A percentile compares a stretch with the other conserved stretches of the same genome.
These are phyloP conservation scores for Xylaria sp. DNA, from an alignment of 495 filamentous ascomycete species.

Conservation along the genomic window DNA sequence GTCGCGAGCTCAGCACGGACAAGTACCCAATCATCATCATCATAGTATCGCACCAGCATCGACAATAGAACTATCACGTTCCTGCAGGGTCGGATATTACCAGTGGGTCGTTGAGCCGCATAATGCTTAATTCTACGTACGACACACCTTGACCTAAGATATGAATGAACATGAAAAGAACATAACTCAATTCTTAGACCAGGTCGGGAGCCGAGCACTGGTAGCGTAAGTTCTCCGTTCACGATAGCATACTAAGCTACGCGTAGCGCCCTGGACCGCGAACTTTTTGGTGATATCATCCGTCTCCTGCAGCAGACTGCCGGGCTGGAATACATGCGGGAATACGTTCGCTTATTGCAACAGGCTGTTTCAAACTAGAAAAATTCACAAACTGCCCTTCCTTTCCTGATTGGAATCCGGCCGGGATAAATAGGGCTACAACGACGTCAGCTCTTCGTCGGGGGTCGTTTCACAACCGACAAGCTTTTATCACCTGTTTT, in stretches of 20 bases:
- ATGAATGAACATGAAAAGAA: not conserved
- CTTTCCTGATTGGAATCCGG: not conserved
- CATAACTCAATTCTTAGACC: not conserved
- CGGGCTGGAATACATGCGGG: not conserved
- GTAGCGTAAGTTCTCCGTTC: not conserved
- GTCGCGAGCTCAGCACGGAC: no score
- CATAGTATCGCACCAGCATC: no score
- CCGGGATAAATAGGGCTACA: not conserved
- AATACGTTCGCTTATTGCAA: not conserved
- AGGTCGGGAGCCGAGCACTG: not conserved
- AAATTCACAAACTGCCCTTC: not conserved
- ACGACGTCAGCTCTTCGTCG: conserved; percentile 2
- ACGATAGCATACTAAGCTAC: not conserved
- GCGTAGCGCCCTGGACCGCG: not conserved
- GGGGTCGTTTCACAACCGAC: not conserved
- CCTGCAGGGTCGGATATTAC: no score
- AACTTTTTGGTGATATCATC: not conserved
- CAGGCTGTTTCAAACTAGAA: conserved; percentile 1
- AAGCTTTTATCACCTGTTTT: not conserved
- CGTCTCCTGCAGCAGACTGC: not conserved
- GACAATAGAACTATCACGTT: no score
- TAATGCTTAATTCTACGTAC: no score
- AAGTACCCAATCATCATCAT: no score
- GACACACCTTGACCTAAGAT: not conserved
- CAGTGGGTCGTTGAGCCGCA: no score